Conservation (phyloP, 768 basidiomycete species). For the Phanerochaete carnosa region DNA sequence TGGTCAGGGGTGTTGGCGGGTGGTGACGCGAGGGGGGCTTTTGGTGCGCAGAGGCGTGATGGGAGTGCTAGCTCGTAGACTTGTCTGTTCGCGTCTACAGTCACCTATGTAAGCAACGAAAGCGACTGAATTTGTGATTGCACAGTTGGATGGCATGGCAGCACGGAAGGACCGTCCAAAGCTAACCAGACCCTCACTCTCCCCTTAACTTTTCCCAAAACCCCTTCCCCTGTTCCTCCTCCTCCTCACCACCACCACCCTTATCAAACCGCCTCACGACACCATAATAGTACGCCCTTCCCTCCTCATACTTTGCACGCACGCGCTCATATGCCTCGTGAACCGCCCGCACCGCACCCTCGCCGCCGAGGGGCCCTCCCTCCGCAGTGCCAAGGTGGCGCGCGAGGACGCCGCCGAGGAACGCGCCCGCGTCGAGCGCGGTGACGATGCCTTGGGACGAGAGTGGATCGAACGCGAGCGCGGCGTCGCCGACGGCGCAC, state of each 20-base stretch:
- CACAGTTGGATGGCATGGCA: too few species aligned
- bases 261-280: not conserved
- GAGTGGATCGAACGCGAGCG: conserved; percentile 36
- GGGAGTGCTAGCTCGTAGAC: too few species aligned
- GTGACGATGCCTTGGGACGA: conserved; percentile 40
- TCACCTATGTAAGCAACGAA: too few species aligned
- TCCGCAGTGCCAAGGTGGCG: not conserved
- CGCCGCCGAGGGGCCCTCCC: not conserved
- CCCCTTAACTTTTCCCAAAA: too few species aligned
- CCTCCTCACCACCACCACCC: not conserved
- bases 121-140: too few species aligned
- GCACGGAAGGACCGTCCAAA: too few species aligned
- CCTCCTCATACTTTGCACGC: conserved; percentile 4
- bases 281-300: conserved; percentile 9
- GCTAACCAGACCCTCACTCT: too few species aligned
- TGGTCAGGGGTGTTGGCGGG: conserved; percentile 36
- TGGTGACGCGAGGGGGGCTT: conserved; percentile 13
- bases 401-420: conserved; percentile 19
- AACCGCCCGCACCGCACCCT: not conserved
- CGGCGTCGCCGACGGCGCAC: conserved; percentile 36
- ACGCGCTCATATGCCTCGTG: conserved; percentile 3
- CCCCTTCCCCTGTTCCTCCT: too few species aligned
- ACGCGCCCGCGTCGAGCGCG: conserved; percentile 28
- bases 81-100: too few species aligned
- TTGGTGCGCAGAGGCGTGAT: too few species aligned